Conservation (phyloP, 148 eudicot genomes). For the Rhododendron vialii region DNA sequence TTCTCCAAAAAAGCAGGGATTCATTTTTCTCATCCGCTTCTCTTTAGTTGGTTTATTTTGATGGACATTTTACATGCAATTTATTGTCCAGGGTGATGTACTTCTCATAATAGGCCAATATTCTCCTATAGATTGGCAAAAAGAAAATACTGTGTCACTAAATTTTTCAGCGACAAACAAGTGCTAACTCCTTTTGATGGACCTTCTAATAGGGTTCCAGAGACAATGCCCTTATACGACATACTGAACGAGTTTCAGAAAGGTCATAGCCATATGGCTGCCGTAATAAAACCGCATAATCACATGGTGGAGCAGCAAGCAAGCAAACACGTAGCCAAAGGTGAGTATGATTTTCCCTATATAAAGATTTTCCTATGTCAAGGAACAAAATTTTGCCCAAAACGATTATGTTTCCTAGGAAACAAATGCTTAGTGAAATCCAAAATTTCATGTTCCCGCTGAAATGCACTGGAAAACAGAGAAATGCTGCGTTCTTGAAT, state of each 20-base stretch:
- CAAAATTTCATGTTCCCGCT: neutral
- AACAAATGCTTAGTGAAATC: neutral
- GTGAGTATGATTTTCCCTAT: conserved; percentile 8
- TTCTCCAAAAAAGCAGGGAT: neutral
- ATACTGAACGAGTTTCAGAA: conserved; percentile 70
- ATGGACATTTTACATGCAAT: neutral
- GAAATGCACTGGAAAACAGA: neutral
- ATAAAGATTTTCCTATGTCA: neutral
- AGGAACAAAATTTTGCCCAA: neutral
- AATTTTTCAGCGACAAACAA: neutral
- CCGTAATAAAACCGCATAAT: conserved; percentile 28
- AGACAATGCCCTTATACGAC: conserved; percentile 61
- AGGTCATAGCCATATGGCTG: conserved; percentile 72
- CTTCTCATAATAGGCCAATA: neutral
- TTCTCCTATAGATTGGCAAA: neutral
- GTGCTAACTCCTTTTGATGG: neutral
- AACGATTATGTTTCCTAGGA: neutral
- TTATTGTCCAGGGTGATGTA: neutral
- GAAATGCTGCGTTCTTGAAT: neutral
- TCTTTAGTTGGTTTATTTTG: neutral
- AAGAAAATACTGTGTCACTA: neutral
- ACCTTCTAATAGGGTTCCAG: conserved; percentile 39
- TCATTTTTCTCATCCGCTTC: neutral
- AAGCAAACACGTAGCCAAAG: neutral
- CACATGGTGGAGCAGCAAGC: conserved; percentile 6